Evolutionary conservation across 2,329 filamentous ascomycete genomes (phyloP).

Genomic region (Zopfia rhizophila): DNA sequence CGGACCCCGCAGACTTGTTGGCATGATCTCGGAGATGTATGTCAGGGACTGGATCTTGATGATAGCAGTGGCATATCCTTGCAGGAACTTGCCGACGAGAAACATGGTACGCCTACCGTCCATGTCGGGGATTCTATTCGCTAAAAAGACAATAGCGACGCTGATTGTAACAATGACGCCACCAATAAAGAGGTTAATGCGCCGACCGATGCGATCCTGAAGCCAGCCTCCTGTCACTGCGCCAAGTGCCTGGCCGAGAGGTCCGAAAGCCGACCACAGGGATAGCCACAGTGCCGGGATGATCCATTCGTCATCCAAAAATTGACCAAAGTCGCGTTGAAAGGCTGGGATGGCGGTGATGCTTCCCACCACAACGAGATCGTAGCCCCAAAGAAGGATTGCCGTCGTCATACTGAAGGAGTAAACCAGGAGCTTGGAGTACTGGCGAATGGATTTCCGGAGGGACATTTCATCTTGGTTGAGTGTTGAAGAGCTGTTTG

Average conservation of each 20-base stretch:
- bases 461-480: conserved; percentile 12
- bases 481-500: too few species aligned
- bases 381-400: conserved; percentile 25
- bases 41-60: conserved; percentile 55
- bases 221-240: conserved; percentile 51
- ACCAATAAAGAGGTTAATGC: conserved; percentile 46
- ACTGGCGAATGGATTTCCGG: conserved; percentile 11
- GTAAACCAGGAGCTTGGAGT: conserved; percentile 16
- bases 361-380: conserved; percentile 61
- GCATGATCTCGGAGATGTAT: conserved; percentile 58
- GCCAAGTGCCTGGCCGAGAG: conserved; percentile 53
- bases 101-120: conserved; percentile 50
- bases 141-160: conserved; percentile 50
- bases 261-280: conserved; percentile 56
- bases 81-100: conserved; percentile 54
- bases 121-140: conserved; percentile 39
- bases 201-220: conserved; percentile 54
- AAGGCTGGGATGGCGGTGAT: conserved; percentile 68
- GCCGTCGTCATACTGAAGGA: conserved; percentile 18
- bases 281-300: conserved; percentile 57
- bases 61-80: conserved; percentile 55
- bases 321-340: conserved; percentile 61
- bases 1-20: conserved; percentile 54
- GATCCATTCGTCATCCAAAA: conserved; percentile 33
- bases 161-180: conserved; percentile 51